Percentiles rank a stretch among this genome's conserved stretches.
These are phyloP conservation scores for Cystofilobasidium capitatum DNA, from an alignment of 768 basidiomycete species.

Conservation along the genomic window DNA sequence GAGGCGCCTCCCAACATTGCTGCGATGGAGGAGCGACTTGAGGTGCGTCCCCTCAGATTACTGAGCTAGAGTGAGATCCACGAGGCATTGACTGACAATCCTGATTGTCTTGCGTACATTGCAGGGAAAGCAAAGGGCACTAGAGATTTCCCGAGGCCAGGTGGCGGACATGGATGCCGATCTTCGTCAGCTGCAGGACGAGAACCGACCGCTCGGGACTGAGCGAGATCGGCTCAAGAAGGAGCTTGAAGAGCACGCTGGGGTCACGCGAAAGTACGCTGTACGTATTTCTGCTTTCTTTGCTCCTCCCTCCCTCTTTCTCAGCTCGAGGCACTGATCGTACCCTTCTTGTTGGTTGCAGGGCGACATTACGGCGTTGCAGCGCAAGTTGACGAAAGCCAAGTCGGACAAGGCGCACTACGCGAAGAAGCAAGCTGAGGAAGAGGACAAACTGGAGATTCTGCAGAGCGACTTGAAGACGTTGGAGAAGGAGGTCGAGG, in stretches of 20 bases:
- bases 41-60: too few relatives aligned
- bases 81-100: too few relatives aligned
- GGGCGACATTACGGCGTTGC: conserved; percentile 38
- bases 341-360: conserved; percentile 13
- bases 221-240: not conserved
- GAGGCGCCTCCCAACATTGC: conserved; percentile 58
- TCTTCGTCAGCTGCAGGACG: not conserved
- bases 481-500: not conserved
- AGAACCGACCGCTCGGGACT: not conserved
- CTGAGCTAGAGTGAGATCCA: too few relatives aligned
- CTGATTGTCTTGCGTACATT: not conserved
- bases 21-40: conserved; percentile 46
- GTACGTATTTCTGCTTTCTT: not conserved
- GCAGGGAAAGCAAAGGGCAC: conserved; percentile 9
- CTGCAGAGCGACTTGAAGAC: conserved; percentile 22
- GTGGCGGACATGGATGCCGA: not conserved
- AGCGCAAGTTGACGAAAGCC: conserved; percentile 5
- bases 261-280: not conserved
- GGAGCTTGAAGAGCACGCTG: not conserved
- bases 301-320: not conserved
- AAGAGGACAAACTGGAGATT: conserved; percentile 33
- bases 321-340: not conserved
- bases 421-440: conserved; percentile 36
- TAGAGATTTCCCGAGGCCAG: not conserved
- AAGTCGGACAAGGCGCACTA: conserved; percentile 32